Base-by-base conservation (phyloP, 345 rosid species). In the Adansonia digitata region DNA sequence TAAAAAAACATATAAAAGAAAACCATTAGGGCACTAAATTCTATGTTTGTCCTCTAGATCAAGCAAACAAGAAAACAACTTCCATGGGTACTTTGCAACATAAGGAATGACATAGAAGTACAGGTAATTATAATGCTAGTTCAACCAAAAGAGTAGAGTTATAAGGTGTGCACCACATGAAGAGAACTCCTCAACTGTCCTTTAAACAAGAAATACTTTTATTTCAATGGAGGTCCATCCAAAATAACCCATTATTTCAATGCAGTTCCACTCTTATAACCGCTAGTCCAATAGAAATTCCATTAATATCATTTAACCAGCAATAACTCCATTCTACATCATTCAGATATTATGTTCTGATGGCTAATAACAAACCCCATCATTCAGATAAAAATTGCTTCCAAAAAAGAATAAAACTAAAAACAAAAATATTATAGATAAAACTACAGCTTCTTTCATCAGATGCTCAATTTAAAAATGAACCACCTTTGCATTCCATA, bases 401-500 rank as follows among this genome's bases (percentile, higher is more conserved):
- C 45, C 31, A 52, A 0, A 37, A 45, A 31, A 34, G 5, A 2
- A 69, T n/a, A n/a, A n/a, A n/a, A n/a, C n/a, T n/a, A 48, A 15
- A 15, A 61, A 6, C 4, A 42, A 24, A 66, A 42, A 6, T 5
- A 29, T n/a, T 26, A 29, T 27, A 46, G 39, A 46, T 17, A 40
- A 72, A 31, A 62, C 15, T 27, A 29, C 11, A 46, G 48, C 46
- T 74, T 56, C 17, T 26, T 14, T 51, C 51, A 35, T 61, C 6
- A 39, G 49, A 39, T 14, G 39, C 68, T 43, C n/a, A 39, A 49
- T 64, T 63, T 53, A 74, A 12, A 69, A 73, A 42, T 45, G 15
- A 60, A 81, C 82, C 53, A 93, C 99, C 95, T 95, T 95, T n/a
- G 97, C 99, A 76, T 89, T 88, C 99, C 99, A 95, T 62, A 95